These are phyloP conservation scores for Allantophomopsis cytisporea DNA, from an alignment of 2,329 filamentous ascomycete species.

Conservation along the genomic window DNA sequence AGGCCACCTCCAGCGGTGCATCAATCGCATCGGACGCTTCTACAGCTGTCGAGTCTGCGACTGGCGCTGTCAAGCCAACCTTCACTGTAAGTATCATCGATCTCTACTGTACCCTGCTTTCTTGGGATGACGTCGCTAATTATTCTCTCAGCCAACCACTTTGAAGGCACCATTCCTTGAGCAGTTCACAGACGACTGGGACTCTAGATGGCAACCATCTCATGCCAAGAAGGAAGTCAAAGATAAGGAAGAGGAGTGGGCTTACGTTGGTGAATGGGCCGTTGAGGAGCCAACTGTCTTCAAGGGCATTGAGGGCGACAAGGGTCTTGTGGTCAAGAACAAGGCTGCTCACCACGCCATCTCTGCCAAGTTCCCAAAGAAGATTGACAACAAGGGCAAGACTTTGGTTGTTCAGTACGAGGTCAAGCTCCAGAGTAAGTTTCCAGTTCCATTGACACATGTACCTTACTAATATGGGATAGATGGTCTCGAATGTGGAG, in stretches of 20 bases:
- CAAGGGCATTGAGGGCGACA: slow-evolving; percentile 89
- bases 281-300: slow-evolving; percentile 87
- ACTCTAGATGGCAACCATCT: slow-evolving; percentile 83
- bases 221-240: slow-evolving; percentile 85
- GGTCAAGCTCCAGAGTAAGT: slow-evolving; percentile 94
- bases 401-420: slow-evolving; percentile 97
- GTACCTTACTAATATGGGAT: slow-evolving; percentile 18
- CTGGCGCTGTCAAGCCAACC: slow-evolving; percentile 50
- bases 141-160: slow-evolving; percentile 54
- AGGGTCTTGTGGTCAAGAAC: slow-evolving; percentile 97
- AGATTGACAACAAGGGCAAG: slow-evolving; percentile 95
- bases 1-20: slow-evolving; percentile 21
- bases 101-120: slow-evolving; percentile 9
- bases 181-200: slow-evolving; percentile 97
- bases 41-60: slow-evolving; percentile 32
- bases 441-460: slow-evolving; percentile 1
- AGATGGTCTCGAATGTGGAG: slow-evolving; percentile 95
- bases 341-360: slow-evolving; percentile 97
- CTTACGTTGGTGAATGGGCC: slow-evolving; percentile 90
- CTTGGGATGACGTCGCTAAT: neutral
- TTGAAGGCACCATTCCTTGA: slow-evolving; percentile 93
- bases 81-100: slow-evolving; percentile 62
- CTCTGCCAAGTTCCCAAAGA: slow-evolving; percentile 94
- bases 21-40: slow-evolving; percentile 11
- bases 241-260: slow-evolving; percentile 79